Base-by-base conservation (phyloP, 73 alveolate genomes). In the Urostyla sp. region DNA sequence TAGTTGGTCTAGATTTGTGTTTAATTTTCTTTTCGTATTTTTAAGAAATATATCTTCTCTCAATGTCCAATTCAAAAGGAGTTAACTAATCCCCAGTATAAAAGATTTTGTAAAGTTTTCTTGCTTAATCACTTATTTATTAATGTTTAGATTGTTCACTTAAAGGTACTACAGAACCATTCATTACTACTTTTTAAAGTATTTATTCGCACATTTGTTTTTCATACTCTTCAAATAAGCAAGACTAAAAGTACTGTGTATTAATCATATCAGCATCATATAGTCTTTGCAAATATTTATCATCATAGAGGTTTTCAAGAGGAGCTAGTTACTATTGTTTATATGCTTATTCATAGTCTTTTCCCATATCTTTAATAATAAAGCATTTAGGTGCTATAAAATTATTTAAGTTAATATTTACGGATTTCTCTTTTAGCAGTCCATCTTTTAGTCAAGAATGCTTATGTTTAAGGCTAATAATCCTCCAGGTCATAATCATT, bases 161-260 rank as follows among this genome's bases (percentile, higher is more conserved):
- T 18, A 91, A 18, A 15, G 90, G 89, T n/a, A 84, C 90, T 50
- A 89, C 92, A 31, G 84, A 72, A 21, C 97, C 97, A 83, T 80
- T 88, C 78, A 87, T 84, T 18, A 89, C 76, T 53, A 82, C 77
- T 52, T 91, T 87, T 27, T 74, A 44, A 40, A 55, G 24, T 43
- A 81, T 72, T 49, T 88, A 90, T 50, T 91, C 97, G 72, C 58
- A 67, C 76, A 91, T 51, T 20, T 90, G 82, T 77, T 91, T 91
- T 34, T 88, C 92, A 61, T 91, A 89, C 57, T 91, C 97, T 60
- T 91, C 97, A 75, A 52, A 57, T 38, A 88, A 28, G 30, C 67
- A 51, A 0, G 95, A 67, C 67, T 60, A 45, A 4, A 88, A 49
- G 74, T 88, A 91, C 69, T 87, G 85, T 40, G 92, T 57, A 69